Evolutionary conservation across 768 basidiomycete species (phyloP).

Genomic region (Mycena maculata): DNA sequence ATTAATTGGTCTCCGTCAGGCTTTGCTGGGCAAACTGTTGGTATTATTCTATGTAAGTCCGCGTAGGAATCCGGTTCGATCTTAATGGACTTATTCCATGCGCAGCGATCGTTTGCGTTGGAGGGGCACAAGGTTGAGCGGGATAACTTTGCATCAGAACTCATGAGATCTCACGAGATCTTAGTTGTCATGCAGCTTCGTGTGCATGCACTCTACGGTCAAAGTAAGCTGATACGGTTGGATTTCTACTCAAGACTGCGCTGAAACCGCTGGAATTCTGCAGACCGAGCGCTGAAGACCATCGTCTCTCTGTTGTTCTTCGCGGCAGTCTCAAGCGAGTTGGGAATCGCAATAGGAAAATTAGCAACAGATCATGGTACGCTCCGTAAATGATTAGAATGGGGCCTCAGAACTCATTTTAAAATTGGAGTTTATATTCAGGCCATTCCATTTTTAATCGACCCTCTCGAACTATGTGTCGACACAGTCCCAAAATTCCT

Average conservation of each 20-base stretch:
- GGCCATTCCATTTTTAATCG: constrained; percentile 1
- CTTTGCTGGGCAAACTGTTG: background rate
- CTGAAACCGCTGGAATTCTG: background rate
- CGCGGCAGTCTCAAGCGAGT: background rate
- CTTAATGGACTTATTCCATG: background rate
- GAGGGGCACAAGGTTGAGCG: constrained; percentile 11
- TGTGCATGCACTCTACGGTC: constrained; percentile 19
- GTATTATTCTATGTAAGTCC: background rate
- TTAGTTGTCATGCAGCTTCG: constrained; percentile 27
- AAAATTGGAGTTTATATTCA: background rate
- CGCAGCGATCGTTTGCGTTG: background rate
- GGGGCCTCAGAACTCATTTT: background rate
- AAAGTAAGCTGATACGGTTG: background rate
- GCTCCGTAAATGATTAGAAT: background rate
- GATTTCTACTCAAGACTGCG: background rate
- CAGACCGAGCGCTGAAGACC: constrained; percentile 11
- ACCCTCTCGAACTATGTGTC: constrained; percentile 17
- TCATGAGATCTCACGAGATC: no score
- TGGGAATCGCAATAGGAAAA: constrained; percentile 14
- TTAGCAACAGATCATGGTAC: constrained; percentile 1
- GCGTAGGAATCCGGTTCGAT: no score
- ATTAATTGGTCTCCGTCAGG: background rate
- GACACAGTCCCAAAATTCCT: constrained; percentile 11
- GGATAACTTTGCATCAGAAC: background rate
- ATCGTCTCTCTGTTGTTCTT: background rate